Conservation (phyloP, 129 eudicot species). For the Smallanthus sonchifolius region DNA sequence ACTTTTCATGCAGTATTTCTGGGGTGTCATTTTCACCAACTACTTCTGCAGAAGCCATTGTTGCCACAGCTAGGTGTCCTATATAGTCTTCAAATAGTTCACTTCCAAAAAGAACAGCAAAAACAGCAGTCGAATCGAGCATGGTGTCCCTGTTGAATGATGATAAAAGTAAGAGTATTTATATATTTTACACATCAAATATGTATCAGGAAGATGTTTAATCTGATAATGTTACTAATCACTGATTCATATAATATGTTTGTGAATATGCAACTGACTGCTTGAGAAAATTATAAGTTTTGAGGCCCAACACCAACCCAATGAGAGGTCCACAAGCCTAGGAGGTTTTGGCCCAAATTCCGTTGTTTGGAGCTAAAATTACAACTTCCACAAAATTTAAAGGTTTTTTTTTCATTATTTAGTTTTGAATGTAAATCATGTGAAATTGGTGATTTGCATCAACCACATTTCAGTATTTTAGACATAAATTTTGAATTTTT, state of each 20-base stretch:
- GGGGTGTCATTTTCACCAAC: slow-evolving; percentile 64
- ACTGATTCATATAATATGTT: neutral
- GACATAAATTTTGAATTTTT: neutral
- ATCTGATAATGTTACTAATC: neutral
- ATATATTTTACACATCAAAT: neutral
- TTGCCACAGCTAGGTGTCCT: slow-evolving; percentile 89
- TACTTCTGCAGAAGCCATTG: slow-evolving; percentile 92
- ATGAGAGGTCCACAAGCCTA: neutral
- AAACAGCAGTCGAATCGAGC: slow-evolving; percentile 93
- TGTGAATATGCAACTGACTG: no score
- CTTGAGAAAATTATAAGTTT: neutral
- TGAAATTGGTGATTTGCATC: neutral
- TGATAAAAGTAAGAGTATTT: neutral
- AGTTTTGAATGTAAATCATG: neutral
- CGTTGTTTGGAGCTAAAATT: neutral
- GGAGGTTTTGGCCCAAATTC: neutral
- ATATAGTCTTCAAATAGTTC: slow-evolving; percentile 91
- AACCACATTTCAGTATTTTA: neutral
- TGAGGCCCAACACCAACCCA: neutral
- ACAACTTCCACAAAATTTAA: neutral
- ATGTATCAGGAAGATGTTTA: neutral
- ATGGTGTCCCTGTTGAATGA: slow-evolving; percentile 63
- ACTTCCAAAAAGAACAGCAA: slow-evolving; percentile 95
- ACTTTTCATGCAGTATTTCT: slow-evolving; percentile 62
- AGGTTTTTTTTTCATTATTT: no score